Base-by-base conservation (phyloP, 2,329 filamentous ascomycete genomes). In the Amesomyces nigricolor region DNA sequence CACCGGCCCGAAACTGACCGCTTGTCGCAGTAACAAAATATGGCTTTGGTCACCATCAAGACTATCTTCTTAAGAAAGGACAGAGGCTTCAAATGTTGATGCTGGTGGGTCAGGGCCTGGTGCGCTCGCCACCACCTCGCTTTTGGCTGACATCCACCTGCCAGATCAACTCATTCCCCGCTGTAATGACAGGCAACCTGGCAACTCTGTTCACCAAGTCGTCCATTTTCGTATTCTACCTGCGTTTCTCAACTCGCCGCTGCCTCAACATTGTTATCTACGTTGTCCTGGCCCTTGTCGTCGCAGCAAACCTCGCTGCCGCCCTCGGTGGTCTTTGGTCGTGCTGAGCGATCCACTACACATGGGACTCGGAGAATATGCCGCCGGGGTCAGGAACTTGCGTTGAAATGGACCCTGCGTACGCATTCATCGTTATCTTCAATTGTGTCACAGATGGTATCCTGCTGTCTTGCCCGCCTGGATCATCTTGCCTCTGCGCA, bases 221-320 rank as follows among this genome's bases (percentile, higher is more conserved):
- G 7, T 60, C 61, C 1, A 61, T 63, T 13, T 48, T 63, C 5
- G 39, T 42, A 7, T 63, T 63, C 43, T 60, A 63, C 32, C 49
- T 61, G 10, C 59, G 59, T 29, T 63, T 63, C 46, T 53, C 61
- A n/a, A 58, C 49, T 6, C 58, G 42, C 17, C 54, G 60, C 6
- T 10, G 26, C 10, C 57, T 63, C 51, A 58, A 39, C 11, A 11
- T 40, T 17, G 47, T 38, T 38, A 30, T 62, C 9, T 57, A 62
- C 40, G 26, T 43, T 13, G 30, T 59, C 14, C 30, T 61, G 5
- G 38, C 51, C 29, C 26, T 61, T n/a, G 53, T 56, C 39, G 32
- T 57, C 8, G 29, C 56, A 11, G 54, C 43, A 6, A 51, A 60
- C 49, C 37, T 32, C 32, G 14, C 58, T 0, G 60, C 56, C 2